phyloP scores from a whole-genome alignment of 352 stramenopile species.

The Blastocystis sp. region DNA sequence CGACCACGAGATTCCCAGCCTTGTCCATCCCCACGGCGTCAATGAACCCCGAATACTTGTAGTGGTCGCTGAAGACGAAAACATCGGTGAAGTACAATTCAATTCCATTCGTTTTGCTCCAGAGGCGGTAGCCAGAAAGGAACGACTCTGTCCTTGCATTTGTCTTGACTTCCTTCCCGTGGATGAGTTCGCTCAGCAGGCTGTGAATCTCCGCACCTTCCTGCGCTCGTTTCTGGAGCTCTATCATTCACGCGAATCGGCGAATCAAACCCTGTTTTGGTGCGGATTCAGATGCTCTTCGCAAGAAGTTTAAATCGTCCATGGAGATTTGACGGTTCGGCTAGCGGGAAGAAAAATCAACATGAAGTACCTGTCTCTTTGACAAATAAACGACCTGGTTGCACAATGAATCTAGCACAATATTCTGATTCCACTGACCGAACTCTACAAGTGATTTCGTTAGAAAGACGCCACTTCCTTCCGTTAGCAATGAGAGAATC shows the following conservation, averaged over 20 bases:
- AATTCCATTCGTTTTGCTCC: conserved; percentile 34
- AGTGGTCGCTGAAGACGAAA: conserved; percentile 45
- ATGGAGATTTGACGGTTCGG: conserved; percentile 31
- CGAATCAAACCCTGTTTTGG: conserved; percentile 10
- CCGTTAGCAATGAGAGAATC: conserved; percentile 40
- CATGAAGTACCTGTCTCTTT: conserved; percentile 1
- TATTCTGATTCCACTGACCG: conserved; percentile 18
- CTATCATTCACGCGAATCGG: background rate
- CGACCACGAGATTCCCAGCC: background rate
- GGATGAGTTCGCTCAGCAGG: conserved; percentile 7
- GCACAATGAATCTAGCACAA: conserved; percentile 36
- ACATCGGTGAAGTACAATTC: conserved; percentile 65
- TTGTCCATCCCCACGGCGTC: conserved; percentile 19
- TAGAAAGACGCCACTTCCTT: background rate
- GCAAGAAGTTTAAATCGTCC: conserved; percentile 41
- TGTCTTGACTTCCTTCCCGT: conserved; percentile 1
- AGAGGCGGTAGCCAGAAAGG: conserved; percentile 26
- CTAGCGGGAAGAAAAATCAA: background rate
- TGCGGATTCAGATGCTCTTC: conserved; percentile 5
- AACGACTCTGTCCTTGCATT: background rate
- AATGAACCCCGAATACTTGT: conserved; percentile 29
- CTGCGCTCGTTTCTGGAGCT: conserved; percentile 4
- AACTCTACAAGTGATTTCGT: conserved; percentile 12
- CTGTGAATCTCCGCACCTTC: conserved; percentile 40
- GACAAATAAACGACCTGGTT: conserved; percentile 23